Conservation (phyloP, 495 filamentous ascomycete genomes). For the Neurospora discreta region DNA sequence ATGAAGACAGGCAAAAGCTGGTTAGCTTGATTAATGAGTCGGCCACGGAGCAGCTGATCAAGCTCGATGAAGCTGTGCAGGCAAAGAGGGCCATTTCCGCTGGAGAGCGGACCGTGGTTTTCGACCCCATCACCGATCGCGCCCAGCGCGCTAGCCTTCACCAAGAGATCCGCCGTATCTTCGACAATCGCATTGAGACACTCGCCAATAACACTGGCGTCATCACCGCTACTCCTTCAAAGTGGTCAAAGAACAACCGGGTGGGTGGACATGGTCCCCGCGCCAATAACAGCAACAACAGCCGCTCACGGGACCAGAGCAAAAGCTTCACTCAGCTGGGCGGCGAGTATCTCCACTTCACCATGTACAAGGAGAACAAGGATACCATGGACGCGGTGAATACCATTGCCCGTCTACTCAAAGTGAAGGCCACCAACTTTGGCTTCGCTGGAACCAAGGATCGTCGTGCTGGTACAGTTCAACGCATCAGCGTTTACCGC, state of each 20-base stretch:
- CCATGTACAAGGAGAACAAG: constrained; percentile 94
- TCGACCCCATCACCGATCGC: constrained; percentile 30
- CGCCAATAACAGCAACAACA: constrained; percentile 11
- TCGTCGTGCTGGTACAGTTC: constrained; percentile 74
- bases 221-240: constrained; percentile 25
- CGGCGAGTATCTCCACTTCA: constrained; percentile 81
- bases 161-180: constrained; percentile 37
- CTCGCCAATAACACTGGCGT: constrained; percentile 14
- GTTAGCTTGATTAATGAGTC: constrained; percentile 20
- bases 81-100: constrained; percentile 13
- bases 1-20: constrained; percentile 11
- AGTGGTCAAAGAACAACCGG: constrained; percentile 22
- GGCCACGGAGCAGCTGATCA: constrained; percentile 21
- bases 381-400: constrained; percentile 91
- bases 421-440: constrained; percentile 57
- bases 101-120: constrained; percentile 11
- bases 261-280: constrained; percentile 11
- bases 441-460: constrained; percentile 93
- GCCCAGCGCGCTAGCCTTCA: constrained; percentile 27
- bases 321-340: constrained; percentile 35
- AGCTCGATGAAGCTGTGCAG: constrained; percentile 20
- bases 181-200: constrained; percentile 21
- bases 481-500: constrained; percentile 64
- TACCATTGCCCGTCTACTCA: constrained; percentile 56
- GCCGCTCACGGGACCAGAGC: constrained; percentile 12